Evolutionary conservation across 2,329 filamentous ascomycete genomes (phyloP).

Genomic region (Ceratocystis alfenasii): DNA sequence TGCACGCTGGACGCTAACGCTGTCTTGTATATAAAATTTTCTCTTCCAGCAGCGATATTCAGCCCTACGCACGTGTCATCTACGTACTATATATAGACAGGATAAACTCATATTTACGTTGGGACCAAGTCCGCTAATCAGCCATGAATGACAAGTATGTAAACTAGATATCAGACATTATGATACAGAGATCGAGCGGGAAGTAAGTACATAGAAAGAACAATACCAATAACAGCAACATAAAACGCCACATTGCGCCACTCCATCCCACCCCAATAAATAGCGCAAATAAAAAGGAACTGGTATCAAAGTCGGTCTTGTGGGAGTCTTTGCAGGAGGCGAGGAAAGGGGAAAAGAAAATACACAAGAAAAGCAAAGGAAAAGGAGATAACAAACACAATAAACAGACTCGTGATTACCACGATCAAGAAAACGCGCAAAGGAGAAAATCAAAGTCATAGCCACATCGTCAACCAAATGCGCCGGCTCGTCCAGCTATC

Average conservation of each 20-base stretch:
- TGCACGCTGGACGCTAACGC: no score
- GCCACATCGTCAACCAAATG: slow-evolving; percentile 6
- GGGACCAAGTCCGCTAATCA: no score
- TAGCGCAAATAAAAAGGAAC: neutral
- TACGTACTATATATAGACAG: neutral
- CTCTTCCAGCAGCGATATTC: no score
- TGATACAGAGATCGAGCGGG: neutral
- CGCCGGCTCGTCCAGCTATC: neutral
- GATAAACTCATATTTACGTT: no score
- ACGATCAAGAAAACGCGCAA: neutral
- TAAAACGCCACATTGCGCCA: slow-evolving; percentile 3
- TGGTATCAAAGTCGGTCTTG: slow-evolving; percentile 6
- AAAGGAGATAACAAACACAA: neutral
- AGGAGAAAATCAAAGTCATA: neutral
- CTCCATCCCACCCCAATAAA: neutral
- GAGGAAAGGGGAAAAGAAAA: slow-evolving; percentile 1
- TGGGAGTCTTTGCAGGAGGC: neutral
- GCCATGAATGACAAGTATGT: neutral
- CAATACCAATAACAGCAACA: neutral
- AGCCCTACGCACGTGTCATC: no score
- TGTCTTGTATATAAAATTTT: no score
- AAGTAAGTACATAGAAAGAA: neutral
- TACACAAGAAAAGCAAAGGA: neutral
- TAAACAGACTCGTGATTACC: no score
- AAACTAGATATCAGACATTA: neutral